A percentile compares a stretch with the other conserved stretches of the same genome.
phyloP scores from a whole-genome alignment of 345 rosid genomes.

The Boechera stricta region DNA sequence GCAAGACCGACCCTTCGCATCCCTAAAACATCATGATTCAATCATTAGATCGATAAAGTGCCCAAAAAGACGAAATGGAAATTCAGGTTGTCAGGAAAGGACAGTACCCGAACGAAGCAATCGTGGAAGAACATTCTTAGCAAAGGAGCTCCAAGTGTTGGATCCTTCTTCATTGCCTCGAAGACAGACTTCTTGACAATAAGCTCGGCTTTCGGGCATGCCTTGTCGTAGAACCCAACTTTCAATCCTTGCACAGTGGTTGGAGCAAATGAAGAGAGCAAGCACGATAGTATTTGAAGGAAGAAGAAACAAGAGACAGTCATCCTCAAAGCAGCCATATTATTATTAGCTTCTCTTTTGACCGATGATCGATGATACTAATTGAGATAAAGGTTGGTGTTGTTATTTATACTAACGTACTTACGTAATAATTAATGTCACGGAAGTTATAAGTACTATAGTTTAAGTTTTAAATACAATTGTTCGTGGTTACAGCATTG shows the following conservation, averaged over 20 bases:
- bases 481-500: slow-evolving; percentile 3
- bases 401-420: slow-evolving; percentile 28
- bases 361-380: slow-evolving; percentile 12
- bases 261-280: slow-evolving; percentile 37
- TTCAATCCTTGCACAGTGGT: slow-evolving; percentile 43
- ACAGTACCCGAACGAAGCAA: slow-evolving; percentile 71
- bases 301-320: slow-evolving; percentile 35
- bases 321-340: slow-evolving; percentile 48
- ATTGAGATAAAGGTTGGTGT: slow-evolving; percentile 1
- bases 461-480: not conserved
- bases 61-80: not conserved
- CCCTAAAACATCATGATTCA: slow-evolving; percentile 54
- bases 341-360: slow-evolving; percentile 11
- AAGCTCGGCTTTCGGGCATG: slow-evolving; percentile 61
- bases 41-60: not conserved
- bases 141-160: slow-evolving; percentile 62
- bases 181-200: slow-evolving; percentile 45
- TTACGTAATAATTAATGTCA: not conserved
- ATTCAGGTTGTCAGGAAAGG: not conserved
- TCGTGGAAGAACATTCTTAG: slow-evolving; percentile 85
- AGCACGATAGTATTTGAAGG: slow-evolving; percentile 34
- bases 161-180: slow-evolving; percentile 49
- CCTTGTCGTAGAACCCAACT: slow-evolving; percentile 60
- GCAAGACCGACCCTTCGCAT: slow-evolving; percentile 78
- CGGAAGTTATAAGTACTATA: not conserved